These are phyloP conservation scores for Ganoderma leucocontextum DNA, from an alignment of 1,284 basidiomycete species.

Conservation along the genomic window DNA sequence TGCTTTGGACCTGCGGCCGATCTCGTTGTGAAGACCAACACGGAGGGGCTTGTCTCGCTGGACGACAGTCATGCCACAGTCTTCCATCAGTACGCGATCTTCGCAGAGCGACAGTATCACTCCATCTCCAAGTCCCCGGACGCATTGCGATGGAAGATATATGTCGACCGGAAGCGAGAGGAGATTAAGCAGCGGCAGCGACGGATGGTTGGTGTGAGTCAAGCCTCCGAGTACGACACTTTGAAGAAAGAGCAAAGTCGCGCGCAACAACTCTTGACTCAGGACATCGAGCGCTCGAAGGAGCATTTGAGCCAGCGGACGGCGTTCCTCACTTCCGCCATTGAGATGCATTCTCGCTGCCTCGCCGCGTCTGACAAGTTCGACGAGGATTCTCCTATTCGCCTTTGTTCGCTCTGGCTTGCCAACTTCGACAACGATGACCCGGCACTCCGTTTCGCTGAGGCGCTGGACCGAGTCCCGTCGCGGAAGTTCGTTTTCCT, in stretches of 20 bases:
- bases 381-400: conserved; percentile 82
- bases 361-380: conserved; percentile 74
- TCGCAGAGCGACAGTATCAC: conserved; percentile 89
- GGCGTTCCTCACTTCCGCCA: conserved; percentile 76
- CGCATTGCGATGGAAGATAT: conserved; percentile 72
- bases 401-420: conserved; percentile 93
- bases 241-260: conserved; percentile 46
- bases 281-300: conserved; percentile 69
- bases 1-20: conserved; percentile 76
- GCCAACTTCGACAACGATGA: conserved; percentile 74
- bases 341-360: conserved; percentile 86
- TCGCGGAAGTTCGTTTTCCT: conserved; percentile 92
- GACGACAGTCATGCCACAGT: conserved; percentile 64
- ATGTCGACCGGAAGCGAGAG: conserved; percentile 75
- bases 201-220: conserved; percentile 47
- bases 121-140: conserved; percentile 77
- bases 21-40: conserved; percentile 45
- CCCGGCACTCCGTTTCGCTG: conserved; percentile 60
- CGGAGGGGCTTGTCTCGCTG: conserved; percentile 6
- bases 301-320: conserved; percentile 67
- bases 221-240: conserved; percentile 35
- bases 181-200: conserved; percentile 63
- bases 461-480: conserved; percentile 71
- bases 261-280: conserved; percentile 53
- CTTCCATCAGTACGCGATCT: conserved; percentile 85